These are phyloP conservation scores for Papiliotrema nemorosa DNA, from an alignment of 1,284 basidiomycete genomes.

Conservation along the genomic window DNA sequence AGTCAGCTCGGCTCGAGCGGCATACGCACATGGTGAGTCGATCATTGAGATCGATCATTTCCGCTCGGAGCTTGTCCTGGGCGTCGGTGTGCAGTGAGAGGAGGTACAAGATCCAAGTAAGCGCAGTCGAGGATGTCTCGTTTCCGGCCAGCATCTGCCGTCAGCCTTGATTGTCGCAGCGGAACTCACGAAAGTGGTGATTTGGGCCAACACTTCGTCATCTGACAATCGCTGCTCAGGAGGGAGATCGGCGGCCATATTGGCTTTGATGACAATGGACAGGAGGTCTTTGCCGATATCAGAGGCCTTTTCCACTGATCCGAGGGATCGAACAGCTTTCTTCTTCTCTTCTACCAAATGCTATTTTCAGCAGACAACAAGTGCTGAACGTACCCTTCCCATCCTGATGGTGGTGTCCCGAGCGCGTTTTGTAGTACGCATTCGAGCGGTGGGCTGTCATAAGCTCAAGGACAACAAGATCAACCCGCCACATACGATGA, in stretches of 20 bases:
- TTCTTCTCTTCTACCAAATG: constrained; percentile 58
- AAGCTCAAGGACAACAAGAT: neutral
- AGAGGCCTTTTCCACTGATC: constrained; percentile 41
- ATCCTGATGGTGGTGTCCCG: constrained; percentile 57
- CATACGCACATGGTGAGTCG: constrained; percentile 26
- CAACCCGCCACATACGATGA: constrained; percentile 54
- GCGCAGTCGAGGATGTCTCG: constrained; percentile 68
- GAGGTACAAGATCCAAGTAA: constrained; percentile 69
- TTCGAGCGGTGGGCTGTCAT: constrained; percentile 30
- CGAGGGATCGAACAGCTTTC: constrained; percentile 34
- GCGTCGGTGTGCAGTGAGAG: constrained; percentile 57
- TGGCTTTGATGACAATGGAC: constrained; percentile 56
- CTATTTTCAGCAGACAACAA: constrained; percentile 9
- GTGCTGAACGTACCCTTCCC: constrained; percentile 47
- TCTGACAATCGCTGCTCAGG: constrained; percentile 60
- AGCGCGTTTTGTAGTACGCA: constrained; percentile 49
- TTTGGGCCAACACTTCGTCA: constrained; percentile 67
- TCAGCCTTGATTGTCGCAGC: neutral
- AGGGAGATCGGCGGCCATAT: constrained; percentile 56
- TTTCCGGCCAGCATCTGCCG: constrained; percentile 57
- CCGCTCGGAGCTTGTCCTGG: constrained; percentile 60
- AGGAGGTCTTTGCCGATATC: constrained; percentile 53
- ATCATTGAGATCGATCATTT: constrained; percentile 53
- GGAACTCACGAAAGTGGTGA: constrained; percentile 64
- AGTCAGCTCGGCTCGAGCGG: constrained; percentile 1